phyloP scores from a whole-genome alignment of 805 yeast genomes.

The Cyberlindnera xylosilytica region DNA sequence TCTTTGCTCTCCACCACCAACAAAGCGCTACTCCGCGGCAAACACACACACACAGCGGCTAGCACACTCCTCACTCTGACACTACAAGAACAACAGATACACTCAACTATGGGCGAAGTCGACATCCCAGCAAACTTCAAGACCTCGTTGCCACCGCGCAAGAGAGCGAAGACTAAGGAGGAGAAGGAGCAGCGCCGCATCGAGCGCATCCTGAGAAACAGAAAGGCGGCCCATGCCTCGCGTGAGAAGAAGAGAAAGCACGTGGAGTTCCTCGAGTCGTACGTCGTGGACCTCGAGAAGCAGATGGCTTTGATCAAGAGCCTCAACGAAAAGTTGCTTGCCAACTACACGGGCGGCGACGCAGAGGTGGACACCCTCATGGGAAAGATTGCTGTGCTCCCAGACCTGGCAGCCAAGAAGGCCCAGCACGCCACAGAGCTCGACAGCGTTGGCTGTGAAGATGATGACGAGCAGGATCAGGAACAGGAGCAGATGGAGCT shows the following conservation, averaged over 20 bases:
- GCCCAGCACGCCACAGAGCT: constrained; percentile 20
- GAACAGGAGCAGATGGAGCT: constrained; percentile 9
- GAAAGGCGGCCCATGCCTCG: constrained; percentile 97
- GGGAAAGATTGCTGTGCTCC: constrained; percentile 15
- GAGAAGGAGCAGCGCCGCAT: constrained; percentile 96
- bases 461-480: constrained; percentile 7
- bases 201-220: constrained; percentile 87
- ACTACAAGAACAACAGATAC: too few relatives aligned
- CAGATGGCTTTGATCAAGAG: constrained; percentile 19
- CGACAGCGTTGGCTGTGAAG: constrained; percentile 15
- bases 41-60: background rate
- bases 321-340: constrained; percentile 17
- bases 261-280: constrained; percentile 72
- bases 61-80: too few relatives aligned
- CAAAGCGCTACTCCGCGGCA: too few relatives aligned
- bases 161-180: constrained; percentile 93
- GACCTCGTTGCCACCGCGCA: constrained; percentile 81
- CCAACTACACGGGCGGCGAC: constrained; percentile 19
- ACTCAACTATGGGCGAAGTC: constrained; percentile 24
- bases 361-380: constrained; percentile 19
- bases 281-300: constrained; percentile 26
- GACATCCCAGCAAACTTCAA: constrained; percentile 37
- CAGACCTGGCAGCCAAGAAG: constrained; percentile 24
- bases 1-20: too few relatives aligned
- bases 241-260: constrained; percentile 94